These are phyloP conservation scores for Botrytis fabae DNA, from an alignment of 2,329 filamentous ascomycete genomes.

Conservation along the genomic window DNA sequence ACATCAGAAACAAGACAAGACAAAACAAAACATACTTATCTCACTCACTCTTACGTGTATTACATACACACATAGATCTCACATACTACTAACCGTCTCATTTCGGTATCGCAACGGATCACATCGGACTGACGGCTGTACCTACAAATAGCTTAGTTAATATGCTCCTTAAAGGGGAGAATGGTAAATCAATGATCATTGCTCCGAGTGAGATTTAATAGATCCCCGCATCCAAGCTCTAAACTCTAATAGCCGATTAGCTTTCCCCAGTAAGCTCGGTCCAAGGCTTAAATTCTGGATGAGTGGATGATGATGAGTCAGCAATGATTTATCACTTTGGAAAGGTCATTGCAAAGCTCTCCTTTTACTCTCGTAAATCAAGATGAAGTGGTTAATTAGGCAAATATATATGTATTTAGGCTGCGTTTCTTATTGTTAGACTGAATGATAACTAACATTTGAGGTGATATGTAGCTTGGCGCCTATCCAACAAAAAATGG, in stretches of 20 bases:
- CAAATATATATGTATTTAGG: background rate
- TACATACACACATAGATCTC: background rate
- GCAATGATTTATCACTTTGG: background rate
- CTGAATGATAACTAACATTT: background rate
- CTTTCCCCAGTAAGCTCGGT: background rate
- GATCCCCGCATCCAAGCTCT: background rate
- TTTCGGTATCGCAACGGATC: background rate
- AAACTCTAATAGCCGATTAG: background rate
- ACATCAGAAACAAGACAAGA: background rate
- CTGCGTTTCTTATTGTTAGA: background rate
- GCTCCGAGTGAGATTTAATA: background rate
- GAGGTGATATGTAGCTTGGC: background rate
- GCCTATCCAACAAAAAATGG: background rate
- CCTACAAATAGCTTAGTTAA: background rate
- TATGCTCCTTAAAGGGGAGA: background rate
- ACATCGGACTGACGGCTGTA: slow-evolving; percentile 1
- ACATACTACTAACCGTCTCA: background rate
- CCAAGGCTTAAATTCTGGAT: background rate
- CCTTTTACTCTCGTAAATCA: background rate
- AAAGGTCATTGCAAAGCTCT: background rate
- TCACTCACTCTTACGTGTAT: background rate
- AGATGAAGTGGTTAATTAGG: background rate
- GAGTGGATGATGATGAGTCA: background rate
- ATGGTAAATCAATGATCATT: background rate
- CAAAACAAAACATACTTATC: background rate